A percentile compares a stretch with the other conserved stretches of the same genome.
These are phyloP conservation scores for Tolypocladium inflatum DNA, from an alignment of 2,329 filamentous ascomycete species.

Conservation along the genomic window DNA sequence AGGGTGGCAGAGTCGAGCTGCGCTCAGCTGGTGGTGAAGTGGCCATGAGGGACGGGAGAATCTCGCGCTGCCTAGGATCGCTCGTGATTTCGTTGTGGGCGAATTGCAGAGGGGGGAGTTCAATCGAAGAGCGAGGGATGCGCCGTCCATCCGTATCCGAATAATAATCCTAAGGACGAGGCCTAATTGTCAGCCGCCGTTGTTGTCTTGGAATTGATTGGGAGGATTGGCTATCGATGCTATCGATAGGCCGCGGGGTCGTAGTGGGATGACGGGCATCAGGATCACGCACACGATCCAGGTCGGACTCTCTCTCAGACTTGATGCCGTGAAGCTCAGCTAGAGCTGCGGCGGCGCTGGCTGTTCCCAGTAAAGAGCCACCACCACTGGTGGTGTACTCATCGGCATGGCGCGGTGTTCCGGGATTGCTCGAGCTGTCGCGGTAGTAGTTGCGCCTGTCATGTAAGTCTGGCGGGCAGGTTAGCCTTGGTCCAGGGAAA, in stretches of 20 bases:
- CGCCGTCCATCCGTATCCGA: slow-evolving; percentile 60
- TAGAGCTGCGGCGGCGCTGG: slow-evolving; percentile 73
- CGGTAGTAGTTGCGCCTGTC: slow-evolving; percentile 44
- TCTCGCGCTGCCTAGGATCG: slow-evolving; percentile 63
- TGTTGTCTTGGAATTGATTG: not conserved
- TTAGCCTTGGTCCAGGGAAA: not conserved
- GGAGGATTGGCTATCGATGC: slow-evolving; percentile 4
- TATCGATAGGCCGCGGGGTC: slow-evolving; percentile 18
- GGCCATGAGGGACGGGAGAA: slow-evolving; percentile 73
- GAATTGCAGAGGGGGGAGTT: slow-evolving; percentile 60
- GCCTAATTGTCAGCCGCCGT: slow-evolving; percentile 3
- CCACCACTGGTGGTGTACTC: slow-evolving; percentile 46
- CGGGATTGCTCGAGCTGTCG: slow-evolving; percentile 57
- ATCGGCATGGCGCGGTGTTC: slow-evolving; percentile 59
- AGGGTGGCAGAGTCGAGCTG: slow-evolving; percentile 78
- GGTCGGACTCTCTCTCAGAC: slow-evolving; percentile 67
- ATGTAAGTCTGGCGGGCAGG: slow-evolving; percentile 34
- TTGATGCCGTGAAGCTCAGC: slow-evolving; percentile 75
- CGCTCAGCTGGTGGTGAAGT: slow-evolving; percentile 70
- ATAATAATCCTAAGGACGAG: slow-evolving; percentile 46
- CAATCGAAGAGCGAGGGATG: slow-evolving; percentile 57
- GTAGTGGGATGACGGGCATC: not conserved
- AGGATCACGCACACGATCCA: slow-evolving; percentile 54
- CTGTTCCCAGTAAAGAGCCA: slow-evolving; percentile 41
- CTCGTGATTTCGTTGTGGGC: slow-evolving; percentile 55